Base-by-base conservation (phyloP, 352 stramenopile species). In the Phytophthora quininea region DNA sequence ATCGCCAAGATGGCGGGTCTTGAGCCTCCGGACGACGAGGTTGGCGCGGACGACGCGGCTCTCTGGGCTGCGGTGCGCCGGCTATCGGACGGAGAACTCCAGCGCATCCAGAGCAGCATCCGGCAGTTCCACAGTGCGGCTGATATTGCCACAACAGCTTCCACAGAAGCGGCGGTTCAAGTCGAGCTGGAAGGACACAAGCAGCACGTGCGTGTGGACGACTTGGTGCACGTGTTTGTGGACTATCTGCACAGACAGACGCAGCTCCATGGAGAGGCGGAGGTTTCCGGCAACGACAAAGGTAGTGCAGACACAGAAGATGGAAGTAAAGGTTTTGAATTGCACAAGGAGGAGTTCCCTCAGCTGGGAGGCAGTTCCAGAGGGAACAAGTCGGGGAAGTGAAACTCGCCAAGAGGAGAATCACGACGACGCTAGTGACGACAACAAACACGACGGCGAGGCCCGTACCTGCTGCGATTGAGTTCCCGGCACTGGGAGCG, bases 371-470 rank as follows among this genome's bases (percentile, higher is more conserved):
- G n/a, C 15, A 32, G 37, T 53, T 8, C 2, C 19, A n/a, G n/a
- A n/a, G n/a, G n/a, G n/a, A 53, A 3, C 47, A 53, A 53, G 6
- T 1, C 9, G 24, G 62, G 14, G 31, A 38, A 5, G 24, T 19
- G 8, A 80, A 77, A 53, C n/a, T 61, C n/a, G 51, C 45, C 2
- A 82, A 81, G 55, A 64, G 77, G 7, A 63, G 77, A 15, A 86
- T 86, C 62, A 86, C 77, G 1, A 86, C 77, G 6, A 86, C 75
- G 19, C 53, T 86, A 11, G 12, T 86, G 47, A 79, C 69, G 4
- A 46, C 50, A n/a, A 76, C 59, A n/a, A 57, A 74, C 31, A 31
- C 57, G 8, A 64, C 66, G 19, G 62, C 69, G 15, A 58, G 70
- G 12, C 67, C 75, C 4, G 53, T 84, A 33, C 67, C 64, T n/a